These are phyloP conservation scores for Tolypocladium cylindrosporum DNA, from an alignment of 2,329 filamentous ascomycete genomes.

Conservation along the genomic window DNA sequence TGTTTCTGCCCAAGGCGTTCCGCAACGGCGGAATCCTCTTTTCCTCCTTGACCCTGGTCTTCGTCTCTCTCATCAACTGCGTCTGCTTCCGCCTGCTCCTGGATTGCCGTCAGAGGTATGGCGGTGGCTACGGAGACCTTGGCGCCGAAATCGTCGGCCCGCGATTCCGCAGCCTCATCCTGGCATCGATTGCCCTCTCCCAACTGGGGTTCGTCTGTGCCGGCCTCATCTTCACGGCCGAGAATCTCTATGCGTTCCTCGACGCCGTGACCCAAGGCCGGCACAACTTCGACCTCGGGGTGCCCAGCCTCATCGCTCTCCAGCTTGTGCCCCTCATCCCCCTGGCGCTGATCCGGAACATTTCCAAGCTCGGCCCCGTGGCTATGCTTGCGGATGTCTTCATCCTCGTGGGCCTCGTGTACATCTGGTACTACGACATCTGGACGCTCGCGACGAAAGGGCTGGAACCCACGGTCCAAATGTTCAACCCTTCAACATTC, in stretches of 20 bases:
- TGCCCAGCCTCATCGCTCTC: constrained; percentile 48
- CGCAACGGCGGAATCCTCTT: constrained; percentile 70
- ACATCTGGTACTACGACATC: constrained; percentile 67
- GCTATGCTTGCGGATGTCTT: constrained; percentile 63
- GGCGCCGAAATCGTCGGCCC: constrained; percentile 56
- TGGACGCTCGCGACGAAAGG: constrained; percentile 43
- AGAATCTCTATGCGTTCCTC: constrained; percentile 61
- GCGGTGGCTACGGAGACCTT: constrained; percentile 66
- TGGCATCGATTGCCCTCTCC: constrained; percentile 61
- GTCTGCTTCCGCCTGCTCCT: constrained; percentile 64
- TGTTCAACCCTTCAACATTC: constrained; percentile 61
- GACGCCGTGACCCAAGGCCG: constrained; percentile 45
- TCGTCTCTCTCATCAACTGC: constrained; percentile 56
- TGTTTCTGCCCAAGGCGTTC: constrained; percentile 74
- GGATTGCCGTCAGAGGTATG: constrained; percentile 51
- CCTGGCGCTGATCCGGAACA: constrained; percentile 61
- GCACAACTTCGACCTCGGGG: constrained; percentile 41
- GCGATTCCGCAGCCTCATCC: constrained; percentile 53
- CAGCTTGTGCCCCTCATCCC: constrained; percentile 58
- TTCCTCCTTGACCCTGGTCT: constrained; percentile 57
- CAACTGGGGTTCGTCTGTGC: constrained; percentile 72
- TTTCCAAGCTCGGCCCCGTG: constrained; percentile 60
- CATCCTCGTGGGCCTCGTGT: constrained; percentile 59
- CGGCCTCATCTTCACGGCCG: constrained; percentile 67
- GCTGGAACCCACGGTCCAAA: constrained; percentile 47